Conservation (phyloP, 345 rosid genomes). For the Salix exigua region DNA sequence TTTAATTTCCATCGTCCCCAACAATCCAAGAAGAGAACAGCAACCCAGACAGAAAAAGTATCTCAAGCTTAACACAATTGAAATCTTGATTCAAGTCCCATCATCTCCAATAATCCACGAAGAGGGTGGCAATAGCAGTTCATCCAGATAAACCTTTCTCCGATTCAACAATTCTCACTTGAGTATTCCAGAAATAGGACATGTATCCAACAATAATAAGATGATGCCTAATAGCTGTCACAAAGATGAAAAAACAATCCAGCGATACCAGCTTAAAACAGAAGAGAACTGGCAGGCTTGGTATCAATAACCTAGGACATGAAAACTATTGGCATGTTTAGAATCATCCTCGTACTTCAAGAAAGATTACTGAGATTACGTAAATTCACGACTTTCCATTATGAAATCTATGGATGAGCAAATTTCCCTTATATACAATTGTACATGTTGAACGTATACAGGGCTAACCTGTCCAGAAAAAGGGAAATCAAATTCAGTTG, state of each 20-base stretch:
- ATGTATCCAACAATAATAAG: neutral
- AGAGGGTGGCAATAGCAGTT: neutral
- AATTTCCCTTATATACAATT: neutral
- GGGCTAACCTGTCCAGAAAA: neutral
- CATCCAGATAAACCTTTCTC: neutral
- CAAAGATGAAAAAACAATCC: neutral
- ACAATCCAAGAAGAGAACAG: neutral
- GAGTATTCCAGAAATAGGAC: neutral
- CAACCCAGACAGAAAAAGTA: neutral
- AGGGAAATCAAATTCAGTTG: neutral
- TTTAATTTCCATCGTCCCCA: neutral
- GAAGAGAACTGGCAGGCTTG: neutral
- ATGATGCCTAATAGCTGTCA: neutral
- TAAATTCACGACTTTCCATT: neutral
- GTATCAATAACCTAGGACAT: neutral
- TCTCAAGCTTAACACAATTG: neutral
- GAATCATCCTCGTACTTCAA: neutral
- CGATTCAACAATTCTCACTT: neutral
- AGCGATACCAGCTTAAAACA: neutral
- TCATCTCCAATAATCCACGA: neutral
- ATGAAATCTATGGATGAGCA: neutral
- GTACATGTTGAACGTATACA: neutral
- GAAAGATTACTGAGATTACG: neutral
- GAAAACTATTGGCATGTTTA: constrained; percentile 2
- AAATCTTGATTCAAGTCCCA: neutral